Conservation (phyloP, 139 green algal genomes). For the Yamagishiella unicocca region DNA sequence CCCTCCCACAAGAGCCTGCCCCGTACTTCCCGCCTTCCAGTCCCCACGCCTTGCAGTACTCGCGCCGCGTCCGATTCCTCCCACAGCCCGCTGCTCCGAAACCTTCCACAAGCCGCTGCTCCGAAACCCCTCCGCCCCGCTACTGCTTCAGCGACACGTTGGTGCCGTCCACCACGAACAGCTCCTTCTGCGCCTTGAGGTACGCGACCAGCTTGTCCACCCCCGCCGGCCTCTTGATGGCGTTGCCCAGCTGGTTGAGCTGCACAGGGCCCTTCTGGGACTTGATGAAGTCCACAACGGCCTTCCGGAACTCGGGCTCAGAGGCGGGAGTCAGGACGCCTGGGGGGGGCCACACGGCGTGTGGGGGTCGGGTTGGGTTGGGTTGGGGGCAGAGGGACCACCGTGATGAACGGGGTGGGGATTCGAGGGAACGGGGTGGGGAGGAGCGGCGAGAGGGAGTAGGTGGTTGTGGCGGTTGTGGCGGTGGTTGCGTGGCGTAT, state of each 20-base stretch:
- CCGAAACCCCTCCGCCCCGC: not conserved
- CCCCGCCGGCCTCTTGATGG: not conserved
- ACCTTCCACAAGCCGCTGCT: not conserved
- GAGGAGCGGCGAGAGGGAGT: not conserved
- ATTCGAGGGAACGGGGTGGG: too few species aligned
- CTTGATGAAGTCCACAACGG: not conserved
- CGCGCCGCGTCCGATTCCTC: too few species aligned
- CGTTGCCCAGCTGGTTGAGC: not conserved
- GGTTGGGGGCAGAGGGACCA: not conserved
- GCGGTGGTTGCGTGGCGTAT: too few species aligned
- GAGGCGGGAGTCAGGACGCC: not conserved
- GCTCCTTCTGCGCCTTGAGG: not conserved
- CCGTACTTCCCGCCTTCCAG: too few species aligned
- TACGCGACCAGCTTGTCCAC: not conserved
- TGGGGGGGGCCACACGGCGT: not conserved
- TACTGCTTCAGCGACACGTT: constrained; percentile 12
- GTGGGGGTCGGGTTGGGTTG: not conserved
- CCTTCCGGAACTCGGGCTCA: constrained; percentile 23
- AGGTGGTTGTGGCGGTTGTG: not conserved
- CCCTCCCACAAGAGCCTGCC: too few species aligned
- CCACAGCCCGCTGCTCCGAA: too few species aligned
- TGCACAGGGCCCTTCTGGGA: not conserved
- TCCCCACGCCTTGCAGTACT: too few species aligned
- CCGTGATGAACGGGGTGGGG: too few species aligned
- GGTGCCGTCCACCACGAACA: not conserved